Evolutionary conservation across 73 alveolate genomes (phyloP), one percentile per base, ranked within the genome.

Genomic region (Tetrahymena borealis): DNA sequence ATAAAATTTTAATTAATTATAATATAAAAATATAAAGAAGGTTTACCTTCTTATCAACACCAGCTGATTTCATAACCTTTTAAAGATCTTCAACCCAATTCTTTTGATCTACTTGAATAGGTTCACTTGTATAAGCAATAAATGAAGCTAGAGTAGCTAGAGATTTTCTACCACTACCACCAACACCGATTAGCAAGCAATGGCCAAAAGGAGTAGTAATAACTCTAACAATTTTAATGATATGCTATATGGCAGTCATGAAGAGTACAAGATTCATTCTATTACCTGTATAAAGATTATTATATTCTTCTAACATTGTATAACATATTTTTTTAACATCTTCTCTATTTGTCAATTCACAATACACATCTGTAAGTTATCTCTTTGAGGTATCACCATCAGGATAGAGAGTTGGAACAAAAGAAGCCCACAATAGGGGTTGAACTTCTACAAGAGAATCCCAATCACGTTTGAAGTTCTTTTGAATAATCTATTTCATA

Each of bases 151-250:
- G 91, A 40, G 93, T 43, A 0, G 97, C 91, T 18, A 97, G 93
- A 28, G 96, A 92, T 78, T 93, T 78, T 85, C 96, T 96, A 20
- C 99, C 99, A 40, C 97, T 93, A 16, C 98, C 98, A 78, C 95
- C 97, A 15, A 96, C 94, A 38, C 99, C 99, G 1, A 98, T 93
- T 24, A 98, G 90, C 7, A 98, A 90, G 31, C 96, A 97, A 90
- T 98, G 96, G 32, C 98, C 98, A 90, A 91, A 96, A 8, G 98
- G 96, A 38, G 94, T 93, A 78, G 94, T 90, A 37, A 97, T 93
- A 16, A 97, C 95, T 93, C 99, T 90, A 31, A 93, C 92, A 18
- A 97, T 94, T 79, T 97, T 96, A 37, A 97, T 77, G 7, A 97
- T 90, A 92, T 95, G 98, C 37, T 95, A 95, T 8, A 98, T 96